phyloP scores from a whole-genome alignment of 257 asterid species.

The Handroanthus guayacan region DNA sequence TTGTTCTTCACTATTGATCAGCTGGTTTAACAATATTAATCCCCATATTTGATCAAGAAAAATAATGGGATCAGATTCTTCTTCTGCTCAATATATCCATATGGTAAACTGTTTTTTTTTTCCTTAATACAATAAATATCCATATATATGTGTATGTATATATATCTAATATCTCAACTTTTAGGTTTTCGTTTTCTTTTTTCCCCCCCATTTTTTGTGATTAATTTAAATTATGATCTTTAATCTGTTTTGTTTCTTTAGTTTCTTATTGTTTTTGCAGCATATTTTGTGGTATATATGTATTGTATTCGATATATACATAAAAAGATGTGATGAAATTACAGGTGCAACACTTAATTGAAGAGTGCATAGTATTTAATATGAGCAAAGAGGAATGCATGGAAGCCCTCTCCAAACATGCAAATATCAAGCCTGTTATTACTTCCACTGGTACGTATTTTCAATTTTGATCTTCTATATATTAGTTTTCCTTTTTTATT shows the following conservation, averaged over 20 bases:
- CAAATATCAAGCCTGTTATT: constrained; percentile 63
- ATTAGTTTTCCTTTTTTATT: too few species aligned
- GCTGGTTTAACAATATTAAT: background rate
- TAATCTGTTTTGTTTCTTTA: too few species aligned
- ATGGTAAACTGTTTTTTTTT: constrained; percentile 41
- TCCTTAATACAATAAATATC: too few species aligned
- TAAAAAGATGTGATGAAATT: background rate
- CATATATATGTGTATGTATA: too few species aligned
- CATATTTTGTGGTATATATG: too few species aligned
- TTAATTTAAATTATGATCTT: too few species aligned
- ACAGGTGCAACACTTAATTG: constrained; percentile 49
- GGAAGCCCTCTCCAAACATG: constrained; percentile 74
- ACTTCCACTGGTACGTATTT: constrained; percentile 42
- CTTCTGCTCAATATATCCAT: constrained; percentile 66
- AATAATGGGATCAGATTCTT: constrained; percentile 56
- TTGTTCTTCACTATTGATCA: background rate
- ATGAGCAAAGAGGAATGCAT: constrained; percentile 79
- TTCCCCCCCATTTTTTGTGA: background rate
- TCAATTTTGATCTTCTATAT: background rate
- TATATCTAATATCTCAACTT: too few species aligned
- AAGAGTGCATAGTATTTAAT: constrained; percentile 63
- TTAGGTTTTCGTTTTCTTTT: background rate
- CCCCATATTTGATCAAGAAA: background rate
- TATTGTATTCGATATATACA: too few species aligned
- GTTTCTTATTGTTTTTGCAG: too few species aligned